phyloP scores from a whole-genome alignment of 2,329 filamentous ascomycete species.

The Penicillium janthinellum region DNA sequence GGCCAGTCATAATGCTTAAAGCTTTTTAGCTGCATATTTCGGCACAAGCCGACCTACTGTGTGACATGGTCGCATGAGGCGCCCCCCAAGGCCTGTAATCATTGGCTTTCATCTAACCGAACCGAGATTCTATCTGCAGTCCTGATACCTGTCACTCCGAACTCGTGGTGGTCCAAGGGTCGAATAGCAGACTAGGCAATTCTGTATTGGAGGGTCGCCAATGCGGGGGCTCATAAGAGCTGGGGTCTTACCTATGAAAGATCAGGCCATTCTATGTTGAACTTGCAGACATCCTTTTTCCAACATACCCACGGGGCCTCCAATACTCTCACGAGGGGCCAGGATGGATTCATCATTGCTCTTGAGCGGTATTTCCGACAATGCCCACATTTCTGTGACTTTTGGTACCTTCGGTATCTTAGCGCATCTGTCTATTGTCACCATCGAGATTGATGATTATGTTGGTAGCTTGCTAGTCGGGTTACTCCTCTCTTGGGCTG shows the following conservation, averaged over 20 bases:
- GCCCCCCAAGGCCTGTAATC: not conserved
- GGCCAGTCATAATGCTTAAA: not conserved
- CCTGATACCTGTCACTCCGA: not conserved
- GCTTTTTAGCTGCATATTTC: not conserved
- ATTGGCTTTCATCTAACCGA: not conserved
- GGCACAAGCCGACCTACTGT: not conserved
- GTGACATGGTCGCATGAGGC: not conserved
- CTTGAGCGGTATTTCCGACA: not conserved
- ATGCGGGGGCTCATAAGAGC: not conserved
- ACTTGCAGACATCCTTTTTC: not conserved
- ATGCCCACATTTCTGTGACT: not conserved
- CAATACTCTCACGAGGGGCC: not conserved
- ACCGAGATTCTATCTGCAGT: not conserved
- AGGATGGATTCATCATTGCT: not conserved
- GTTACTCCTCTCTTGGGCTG: not conserved
- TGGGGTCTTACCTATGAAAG: not conserved
- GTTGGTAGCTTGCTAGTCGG: conserved; percentile 1
- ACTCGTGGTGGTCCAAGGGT: not conserved
- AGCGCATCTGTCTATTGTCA: not conserved
- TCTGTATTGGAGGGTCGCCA: not conserved
- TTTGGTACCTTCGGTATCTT: not conserved
- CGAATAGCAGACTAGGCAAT: not conserved
- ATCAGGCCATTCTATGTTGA: not conserved
- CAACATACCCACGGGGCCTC: not conserved
- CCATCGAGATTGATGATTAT: not conserved